Percentiles rank a stretch among this genome's conserved stretches.
phyloP scores from a whole-genome alignment of 2,329 filamentous ascomycete species.

The Aureobasidium sp. region DNA sequence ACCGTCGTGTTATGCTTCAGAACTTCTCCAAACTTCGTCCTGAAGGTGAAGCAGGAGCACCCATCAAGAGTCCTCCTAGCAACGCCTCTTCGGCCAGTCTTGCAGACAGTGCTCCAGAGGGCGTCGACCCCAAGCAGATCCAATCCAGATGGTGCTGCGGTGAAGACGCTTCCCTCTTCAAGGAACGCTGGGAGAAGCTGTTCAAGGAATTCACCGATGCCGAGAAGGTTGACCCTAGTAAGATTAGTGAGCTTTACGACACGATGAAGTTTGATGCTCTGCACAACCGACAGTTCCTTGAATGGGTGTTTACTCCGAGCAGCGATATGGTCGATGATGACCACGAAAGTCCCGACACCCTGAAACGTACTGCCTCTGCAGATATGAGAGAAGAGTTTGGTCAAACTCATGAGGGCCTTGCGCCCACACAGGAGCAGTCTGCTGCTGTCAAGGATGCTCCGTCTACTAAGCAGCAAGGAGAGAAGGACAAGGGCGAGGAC shows the following conservation, averaged over 20 bases:
- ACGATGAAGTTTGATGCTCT: conserved; percentile 99
- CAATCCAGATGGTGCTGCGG: conserved; percentile 94
- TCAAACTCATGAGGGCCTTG: conserved; percentile 23
- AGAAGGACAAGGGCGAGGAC: conserved; percentile 7
- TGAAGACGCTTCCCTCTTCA: conserved; percentile 89
- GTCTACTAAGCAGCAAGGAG: neutral
- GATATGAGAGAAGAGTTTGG: conserved; percentile 24
- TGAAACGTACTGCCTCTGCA: conserved; percentile 25
- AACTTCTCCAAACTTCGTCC: conserved; percentile 75
- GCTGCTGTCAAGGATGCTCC: conserved; percentile 15
- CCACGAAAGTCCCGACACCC: conserved; percentile 15
- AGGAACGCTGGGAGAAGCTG: conserved; percentile 95
- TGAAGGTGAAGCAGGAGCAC: conserved; percentile 48
- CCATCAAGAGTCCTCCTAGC: conserved; percentile 39
- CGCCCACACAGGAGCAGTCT: conserved; percentile 15
- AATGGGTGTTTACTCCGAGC: conserved; percentile 93
- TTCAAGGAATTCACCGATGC: conserved; percentile 94
- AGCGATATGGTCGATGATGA: conserved; percentile 64
- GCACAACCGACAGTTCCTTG: conserved; percentile 90
- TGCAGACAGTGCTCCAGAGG: neutral
- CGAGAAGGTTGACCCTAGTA: conserved; percentile 97
- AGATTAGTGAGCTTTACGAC: conserved; percentile 96
- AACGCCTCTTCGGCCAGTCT: conserved; percentile 32
- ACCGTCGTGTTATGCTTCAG: conserved; percentile 86
- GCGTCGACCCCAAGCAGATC: conserved; percentile 38